Percentiles rank a stretch among this genome's conserved stretches.
Evolutionary conservation across 305 asterid genomes (phyloP).

Genomic region (Fraxinus sp.): DNA sequence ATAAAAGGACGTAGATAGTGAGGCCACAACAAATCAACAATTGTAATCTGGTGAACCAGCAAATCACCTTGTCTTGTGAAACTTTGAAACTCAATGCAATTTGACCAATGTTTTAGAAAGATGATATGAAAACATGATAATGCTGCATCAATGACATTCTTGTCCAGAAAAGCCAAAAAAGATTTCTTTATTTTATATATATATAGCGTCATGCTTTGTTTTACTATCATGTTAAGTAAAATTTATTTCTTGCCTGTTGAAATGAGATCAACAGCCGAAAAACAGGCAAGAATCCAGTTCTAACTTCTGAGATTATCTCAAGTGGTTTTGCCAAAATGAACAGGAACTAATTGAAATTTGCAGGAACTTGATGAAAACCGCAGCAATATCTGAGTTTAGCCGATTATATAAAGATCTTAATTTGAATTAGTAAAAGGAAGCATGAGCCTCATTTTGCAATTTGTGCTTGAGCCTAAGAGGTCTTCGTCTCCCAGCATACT

Average conservation of each 20-base stretch:
- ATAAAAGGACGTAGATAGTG: not conserved
- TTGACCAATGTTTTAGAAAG: not conserved
- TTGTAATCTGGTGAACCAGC: slow-evolving; percentile 12
- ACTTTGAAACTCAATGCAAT: not conserved
- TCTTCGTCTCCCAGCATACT: not conserved
- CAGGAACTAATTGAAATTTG: not conserved
- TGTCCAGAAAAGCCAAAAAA: not conserved
- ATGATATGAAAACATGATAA: not conserved
- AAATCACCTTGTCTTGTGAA: not conserved
- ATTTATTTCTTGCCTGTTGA: not conserved
- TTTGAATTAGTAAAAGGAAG: not conserved
- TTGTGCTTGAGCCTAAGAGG: not conserved
- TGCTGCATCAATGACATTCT: not conserved
- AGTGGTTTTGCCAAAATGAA: not conserved
- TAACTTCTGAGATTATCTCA: not conserved
- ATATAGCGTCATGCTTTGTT: not conserved
- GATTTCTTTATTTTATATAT: not conserved
- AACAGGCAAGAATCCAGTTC: not conserved
- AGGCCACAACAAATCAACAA: not conserved
- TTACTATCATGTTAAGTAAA: not conserved
- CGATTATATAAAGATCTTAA: not conserved
- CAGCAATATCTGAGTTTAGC: not conserved
- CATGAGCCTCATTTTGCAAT: not conserved
- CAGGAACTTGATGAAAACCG: not conserved
- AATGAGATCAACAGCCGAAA: not conserved